phyloP scores from a whole-genome alignment of 2,329 filamentous ascomycete species.

The Ceratocystis colombiana region DNA sequence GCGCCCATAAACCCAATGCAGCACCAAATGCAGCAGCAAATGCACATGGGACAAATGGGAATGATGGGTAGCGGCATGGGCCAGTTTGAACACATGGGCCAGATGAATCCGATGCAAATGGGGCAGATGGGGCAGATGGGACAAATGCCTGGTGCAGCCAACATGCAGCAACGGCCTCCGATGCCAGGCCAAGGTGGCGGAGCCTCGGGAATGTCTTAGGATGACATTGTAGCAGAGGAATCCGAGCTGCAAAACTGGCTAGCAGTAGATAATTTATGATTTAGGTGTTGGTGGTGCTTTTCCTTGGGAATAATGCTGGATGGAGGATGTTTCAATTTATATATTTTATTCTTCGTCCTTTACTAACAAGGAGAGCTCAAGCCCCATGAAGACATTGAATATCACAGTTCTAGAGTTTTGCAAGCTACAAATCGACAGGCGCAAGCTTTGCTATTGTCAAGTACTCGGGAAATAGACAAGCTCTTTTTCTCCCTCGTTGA shows the following conservation, averaged over 20 bases:
- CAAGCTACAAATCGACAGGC: too few relatives aligned
- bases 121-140: conserved; percentile 23
- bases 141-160: conserved; percentile 18
- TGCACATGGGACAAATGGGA: conserved; percentile 24
- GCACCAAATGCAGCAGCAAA: conserved; percentile 23
- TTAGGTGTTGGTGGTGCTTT: conserved; percentile 2
- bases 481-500: too few relatives aligned
- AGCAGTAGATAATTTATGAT: not conserved
- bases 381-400: not conserved
- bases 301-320: not conserved
- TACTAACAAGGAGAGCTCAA: not conserved
- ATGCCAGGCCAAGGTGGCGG: conserved; percentile 23
- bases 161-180: conserved; percentile 23
- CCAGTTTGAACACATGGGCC: conserved; percentile 24
- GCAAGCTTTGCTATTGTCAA: too few relatives aligned
- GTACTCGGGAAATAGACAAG: too few relatives aligned
- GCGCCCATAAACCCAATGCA: conserved; percentile 21
- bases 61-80: conserved; percentile 24
- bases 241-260: conserved; percentile 10
- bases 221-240: conserved; percentile 22
- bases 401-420: not conserved
- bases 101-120: conserved; percentile 23
- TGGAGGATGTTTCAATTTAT: conserved; percentile 1
- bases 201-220: conserved; percentile 23
- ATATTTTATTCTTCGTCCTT: not conserved